Conservation (phyloP, 306 rosid species). For the Dalbergia cultrata region DNA sequence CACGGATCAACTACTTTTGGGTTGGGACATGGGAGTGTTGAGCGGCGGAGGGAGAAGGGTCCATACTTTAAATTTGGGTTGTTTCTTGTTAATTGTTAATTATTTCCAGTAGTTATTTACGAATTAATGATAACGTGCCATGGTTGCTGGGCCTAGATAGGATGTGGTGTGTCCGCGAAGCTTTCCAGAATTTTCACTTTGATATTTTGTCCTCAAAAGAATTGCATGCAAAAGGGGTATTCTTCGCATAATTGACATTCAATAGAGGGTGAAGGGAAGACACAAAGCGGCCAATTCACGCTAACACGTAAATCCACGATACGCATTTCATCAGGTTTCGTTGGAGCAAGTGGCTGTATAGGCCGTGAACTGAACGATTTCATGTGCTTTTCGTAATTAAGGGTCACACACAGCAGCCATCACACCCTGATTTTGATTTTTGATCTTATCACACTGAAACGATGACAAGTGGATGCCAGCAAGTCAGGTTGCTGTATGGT, state of each 20-base stretch:
- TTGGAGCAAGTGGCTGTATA: conserved; percentile 5
- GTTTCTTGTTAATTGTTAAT: not conserved
- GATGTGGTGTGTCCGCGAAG: not conserved
- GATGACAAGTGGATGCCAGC: conserved; percentile 31
- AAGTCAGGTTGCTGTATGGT: not conserved
- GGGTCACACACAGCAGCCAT: not conserved
- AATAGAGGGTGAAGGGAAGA: not conserved
- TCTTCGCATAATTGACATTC: not conserved
- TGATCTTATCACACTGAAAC: not conserved
- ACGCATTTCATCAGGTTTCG: not conserved
- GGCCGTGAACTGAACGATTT: conserved; percentile 16
- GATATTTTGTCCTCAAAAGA: not conserved
- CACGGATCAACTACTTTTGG: not conserved
- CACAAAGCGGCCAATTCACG: conserved; percentile 24
- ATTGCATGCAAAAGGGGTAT: not conserved
- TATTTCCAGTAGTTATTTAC: not conserved
- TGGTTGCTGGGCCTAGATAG: not conserved
- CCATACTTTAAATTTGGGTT: not conserved
- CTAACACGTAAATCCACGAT: conserved; percentile 18
- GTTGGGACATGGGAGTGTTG: not conserved
- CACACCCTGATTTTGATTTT: conserved; percentile 21
- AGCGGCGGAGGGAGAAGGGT: not conserved
- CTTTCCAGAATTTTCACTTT: not conserved
- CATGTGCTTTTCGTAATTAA: not conserved
- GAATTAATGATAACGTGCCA: not conserved